Evolutionary conservation across 768 basidiomycete genomes (phyloP), one percentile per base, ranked within the genome.

Genomic region (Cytidiella melzeri): DNA sequence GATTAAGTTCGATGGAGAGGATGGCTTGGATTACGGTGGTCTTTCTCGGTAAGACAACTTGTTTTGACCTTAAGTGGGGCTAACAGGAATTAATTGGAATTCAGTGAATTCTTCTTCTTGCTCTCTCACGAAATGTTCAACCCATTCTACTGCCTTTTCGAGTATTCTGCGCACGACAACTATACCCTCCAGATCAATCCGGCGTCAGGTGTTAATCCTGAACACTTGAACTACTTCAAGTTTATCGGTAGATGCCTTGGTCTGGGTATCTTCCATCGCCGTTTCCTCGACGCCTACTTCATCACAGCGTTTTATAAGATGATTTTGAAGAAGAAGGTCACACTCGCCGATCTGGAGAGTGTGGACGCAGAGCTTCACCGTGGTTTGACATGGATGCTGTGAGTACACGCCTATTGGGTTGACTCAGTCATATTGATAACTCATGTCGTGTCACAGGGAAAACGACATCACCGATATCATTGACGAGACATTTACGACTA

Each of bases 51-150:
- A 59, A 30, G 80, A 69, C 38, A n/a, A n/a, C n/a, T n/a, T n/a
- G n/a, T 20, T 36, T 20, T 41, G 4, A 37, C 46, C 50, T 2
- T 47, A 21, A n/a, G 12, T 26, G 26, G n/a, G 25, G 20, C 26
- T n/a, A n/a, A n/a, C n/a, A n/a, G n/a, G n/a, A 38, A 13, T 38
- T 1, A 7, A 26, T 30, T 38, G 6, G 5, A 41, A 47, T 63
- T 39, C 68, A 95, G 94, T 74, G 96, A 99, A 71, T 99, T 98
- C 77, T 99, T 99, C 79, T 99, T 98, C 87, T 73, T 99, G 50
- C 79, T 99, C 42, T 98, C 95, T 27, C 96, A 99, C 67, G 96
- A 98, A 70, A 98, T 99, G 96, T 98, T 99, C 77, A 96, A 98
- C 69, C 96, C 96, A 20, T 98, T 99, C 79, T 98, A 99, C 71